These are phyloP conservation scores for Candida hungchunana DNA, from an alignment of 805 yeast species.

Conservation along the genomic window DNA sequence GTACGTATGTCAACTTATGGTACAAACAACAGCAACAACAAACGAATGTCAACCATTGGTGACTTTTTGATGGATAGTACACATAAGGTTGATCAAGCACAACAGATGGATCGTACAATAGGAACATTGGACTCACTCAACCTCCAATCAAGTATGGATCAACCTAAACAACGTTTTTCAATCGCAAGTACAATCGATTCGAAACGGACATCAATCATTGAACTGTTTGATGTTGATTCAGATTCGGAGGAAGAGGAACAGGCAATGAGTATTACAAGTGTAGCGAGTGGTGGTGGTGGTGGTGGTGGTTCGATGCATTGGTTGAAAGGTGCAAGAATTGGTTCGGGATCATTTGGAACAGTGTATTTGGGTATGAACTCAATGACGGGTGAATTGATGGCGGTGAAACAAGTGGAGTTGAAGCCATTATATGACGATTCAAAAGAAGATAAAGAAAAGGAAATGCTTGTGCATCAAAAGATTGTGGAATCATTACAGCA, in stretches of 20 bases:
- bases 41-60: conserved; percentile 52
- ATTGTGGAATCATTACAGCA: conserved; percentile 80
- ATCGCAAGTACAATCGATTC: conserved; percentile 22
- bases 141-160: conserved; percentile 29
- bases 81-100: conserved; percentile 49
- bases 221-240: conserved; percentile 23
- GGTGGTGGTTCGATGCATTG: conserved; percentile 69
- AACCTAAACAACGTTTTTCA: conserved; percentile 24
- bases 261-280: conserved; percentile 6
- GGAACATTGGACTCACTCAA: conserved; percentile 29
- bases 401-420: conserved; percentile 88
- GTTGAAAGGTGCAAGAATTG: conserved; percentile 91
- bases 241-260: conserved; percentile 18
- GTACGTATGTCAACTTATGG: conserved; percentile 46
- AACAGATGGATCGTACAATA: no score
- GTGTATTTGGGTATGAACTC: conserved; percentile 92
- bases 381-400: conserved; percentile 91
- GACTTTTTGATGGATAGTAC: conserved; percentile 56
- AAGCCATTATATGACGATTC: conserved; percentile 39
- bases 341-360: conserved; percentile 92
- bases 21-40: conserved; percentile 12
- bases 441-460: conserved; percentile 20
- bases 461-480: conserved; percentile 35
- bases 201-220: conserved; percentile 25
- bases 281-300: conserved; percentile 2